Evolutionary conservation across 495 filamentous ascomycete genomes (phyloP).

Genomic region (Chaetomium cochliodes): DNA sequence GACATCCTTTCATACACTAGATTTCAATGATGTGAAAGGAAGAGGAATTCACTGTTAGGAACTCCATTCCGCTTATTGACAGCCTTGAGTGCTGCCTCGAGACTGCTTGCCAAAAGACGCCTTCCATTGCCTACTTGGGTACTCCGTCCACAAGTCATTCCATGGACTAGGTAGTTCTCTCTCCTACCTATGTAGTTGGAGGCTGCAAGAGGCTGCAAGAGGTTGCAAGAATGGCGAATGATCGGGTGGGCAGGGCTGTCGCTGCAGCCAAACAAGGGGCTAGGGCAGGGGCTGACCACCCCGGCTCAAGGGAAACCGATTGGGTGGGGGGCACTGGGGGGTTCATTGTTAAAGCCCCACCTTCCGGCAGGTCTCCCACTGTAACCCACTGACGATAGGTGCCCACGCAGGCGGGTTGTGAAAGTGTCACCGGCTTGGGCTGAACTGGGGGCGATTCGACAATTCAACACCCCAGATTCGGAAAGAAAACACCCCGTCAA

Average conservation of each 20-base stretch:
- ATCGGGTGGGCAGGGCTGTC: conserved; percentile 20
- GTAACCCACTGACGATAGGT: conserved; percentile 14
- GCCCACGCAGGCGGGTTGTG: neutral
- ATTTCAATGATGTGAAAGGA: no score
- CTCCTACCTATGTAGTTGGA: conserved; percentile 16
- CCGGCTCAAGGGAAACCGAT: conserved; percentile 16
- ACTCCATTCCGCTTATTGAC: no score
- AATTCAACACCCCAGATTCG: neutral
- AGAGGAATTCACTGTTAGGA: no score
- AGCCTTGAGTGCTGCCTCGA: no score
- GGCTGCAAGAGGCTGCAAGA: conserved; percentile 4
- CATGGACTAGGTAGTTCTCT: no score
- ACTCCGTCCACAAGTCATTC: no score
- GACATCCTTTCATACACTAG: no score
- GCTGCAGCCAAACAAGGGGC: conserved; percentile 16
- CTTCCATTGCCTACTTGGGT: no score
- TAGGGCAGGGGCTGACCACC: conserved; percentile 8
- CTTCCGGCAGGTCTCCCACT: conserved; percentile 6
- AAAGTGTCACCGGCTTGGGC: neutral
- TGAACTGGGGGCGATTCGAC: conserved; percentile 8
- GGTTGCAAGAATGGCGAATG: neutral
- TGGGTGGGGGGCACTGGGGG: conserved; percentile 17
- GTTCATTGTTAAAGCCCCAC: conserved; percentile 4
- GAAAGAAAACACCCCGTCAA: neutral
- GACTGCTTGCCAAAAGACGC: no score